phyloP scores from a whole-genome alignment of 2,329 filamentous ascomycete genomes.

The Pseudogymnoascus sp. region DNA sequence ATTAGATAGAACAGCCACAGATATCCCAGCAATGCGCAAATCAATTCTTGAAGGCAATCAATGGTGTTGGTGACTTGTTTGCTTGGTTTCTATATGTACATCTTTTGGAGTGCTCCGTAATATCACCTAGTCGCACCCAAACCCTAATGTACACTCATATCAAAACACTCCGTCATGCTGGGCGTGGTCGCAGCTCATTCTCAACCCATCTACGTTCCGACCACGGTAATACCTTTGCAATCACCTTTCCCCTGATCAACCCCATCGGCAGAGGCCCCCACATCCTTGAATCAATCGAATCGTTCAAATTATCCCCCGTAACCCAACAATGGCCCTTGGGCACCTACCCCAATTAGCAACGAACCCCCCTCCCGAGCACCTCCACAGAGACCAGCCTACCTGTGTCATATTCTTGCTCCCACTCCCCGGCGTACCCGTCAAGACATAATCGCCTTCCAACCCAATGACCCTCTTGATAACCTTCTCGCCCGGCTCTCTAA shows the following conservation, averaged over 20 bases:
- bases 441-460: slow-evolving; percentile 55
- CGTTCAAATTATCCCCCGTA: slow-evolving; percentile 76
- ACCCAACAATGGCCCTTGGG: slow-evolving; percentile 90
- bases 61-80: background rate
- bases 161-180: background rate
- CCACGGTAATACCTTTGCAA: slow-evolving; percentile 49
- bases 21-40: slow-evolving; percentile 10
- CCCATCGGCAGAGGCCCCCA: slow-evolving; percentile 83
- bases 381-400: slow-evolving; percentile 22
- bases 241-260: slow-evolving; percentile 73
- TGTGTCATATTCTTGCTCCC: slow-evolving; percentile 47
- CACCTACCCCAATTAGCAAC: slow-evolving; percentile 45
- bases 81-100: slow-evolving; percentile 26
- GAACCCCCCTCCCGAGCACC: slow-evolving; percentile 4
- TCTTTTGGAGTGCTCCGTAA: background rate
- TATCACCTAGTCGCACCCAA: background rate
- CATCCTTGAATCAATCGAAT: slow-evolving; percentile 75
- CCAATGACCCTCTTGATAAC: slow-evolving; percentile 60
- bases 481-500: slow-evolving; percentile 47
- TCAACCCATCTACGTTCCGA: slow-evolving; percentile 42
- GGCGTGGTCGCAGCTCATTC: slow-evolving; percentile 30
- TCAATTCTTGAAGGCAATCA: background rate
- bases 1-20: slow-evolving; percentile 24
- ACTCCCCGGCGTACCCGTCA: slow-evolving; percentile 50
- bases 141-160: background rate